Percentiles rank a stretch among this genome's conserved stretches.
phyloP scores from a whole-genome alignment of 768 basidiomycete genomes.

The Boletus barrowsii region DNA sequence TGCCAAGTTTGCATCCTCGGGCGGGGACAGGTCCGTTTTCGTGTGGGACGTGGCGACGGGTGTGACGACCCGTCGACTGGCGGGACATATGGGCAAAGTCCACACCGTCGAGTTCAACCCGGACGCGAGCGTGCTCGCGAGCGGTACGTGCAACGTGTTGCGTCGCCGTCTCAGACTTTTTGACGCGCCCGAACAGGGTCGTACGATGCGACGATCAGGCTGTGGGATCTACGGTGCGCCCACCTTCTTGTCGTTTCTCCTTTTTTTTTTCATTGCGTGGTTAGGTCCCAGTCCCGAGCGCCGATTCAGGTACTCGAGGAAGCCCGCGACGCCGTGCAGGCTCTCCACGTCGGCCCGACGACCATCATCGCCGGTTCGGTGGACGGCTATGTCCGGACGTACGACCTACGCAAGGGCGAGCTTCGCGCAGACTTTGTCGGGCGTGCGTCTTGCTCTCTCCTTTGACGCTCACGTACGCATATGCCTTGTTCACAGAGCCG shows the following conservation, averaged over 20 bases:
- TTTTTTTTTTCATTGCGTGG: neutral
- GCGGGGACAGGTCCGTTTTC: conserved; percentile 91
- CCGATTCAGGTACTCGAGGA: conserved; percentile 91
- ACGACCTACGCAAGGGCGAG: conserved; percentile 93
- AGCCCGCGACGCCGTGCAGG: conserved; percentile 82
- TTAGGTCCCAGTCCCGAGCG: conserved; percentile 70
- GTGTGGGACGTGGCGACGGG: conserved; percentile 95
- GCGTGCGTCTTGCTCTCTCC: conserved; percentile 48
- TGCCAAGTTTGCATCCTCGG: conserved; percentile 88
- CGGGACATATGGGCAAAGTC: conserved; percentile 90
- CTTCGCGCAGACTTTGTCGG: conserved; percentile 88
- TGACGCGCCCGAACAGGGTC: conserved; percentile 53
- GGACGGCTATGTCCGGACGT: conserved; percentile 89
- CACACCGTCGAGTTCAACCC: conserved; percentile 87
- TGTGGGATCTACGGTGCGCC: conserved; percentile 90
- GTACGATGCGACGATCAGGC: conserved; percentile 83
- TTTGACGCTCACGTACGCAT: neutral
- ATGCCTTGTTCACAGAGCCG: conserved; percentile 53
- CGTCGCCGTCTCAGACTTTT: too few species aligned
- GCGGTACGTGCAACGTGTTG: conserved; percentile 47
- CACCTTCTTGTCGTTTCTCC: neutral
- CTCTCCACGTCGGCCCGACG: conserved; percentile 63
- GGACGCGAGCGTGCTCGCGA: conserved; percentile 83
- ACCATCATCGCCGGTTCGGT: conserved; percentile 81
- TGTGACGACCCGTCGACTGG: conserved; percentile 73